Evolutionary conservation across 306 rosid species (phyloP), one percentile per base, ranked within the genome.

Genomic region (Cajanus cajan): DNA sequence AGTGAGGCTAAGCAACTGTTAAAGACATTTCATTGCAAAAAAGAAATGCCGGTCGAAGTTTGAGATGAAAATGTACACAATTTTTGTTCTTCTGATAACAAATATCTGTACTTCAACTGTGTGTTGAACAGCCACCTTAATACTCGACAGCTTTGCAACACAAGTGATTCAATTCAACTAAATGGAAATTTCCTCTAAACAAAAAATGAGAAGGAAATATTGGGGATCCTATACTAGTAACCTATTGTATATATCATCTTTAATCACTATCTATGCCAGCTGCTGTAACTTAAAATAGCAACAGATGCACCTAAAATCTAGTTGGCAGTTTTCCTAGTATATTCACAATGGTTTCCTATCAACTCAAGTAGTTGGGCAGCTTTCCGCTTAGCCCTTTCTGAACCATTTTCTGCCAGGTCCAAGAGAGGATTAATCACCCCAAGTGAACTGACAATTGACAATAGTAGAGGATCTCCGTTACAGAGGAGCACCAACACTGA

Each of bases 401-500:
- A 84, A 61, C 98, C 98, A 78, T 83, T 90, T 71, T 74, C 84
- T 3, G 84, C 84, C 71, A 91, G 84, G 36, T 91, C 90, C 78
- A 81, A 24, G 24, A 94, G 85, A 19, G 88, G 78, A 76, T 41
- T 57, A 63, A 86, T 52, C 85, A 84, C 91, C 54, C 91, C 89
- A 14, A 70, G 89, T 50, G 88, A 88, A 58, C 59, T 85, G 54
- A 90, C 91, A 78, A 68, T 78, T 9, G 83, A 79, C 16, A 86
- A 52, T 71, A 82, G 65, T 24, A 72, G 87, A 18, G 88, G 90
- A 79, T 91, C 92, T 59, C 87, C 88, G 1, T 78, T 57, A 45
- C 98, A 94, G n/a, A 94, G 91, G 78, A 85, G 89, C 66, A 90
- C 85, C 40, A 94, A 81, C 81, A 94, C 96, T 1, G 98, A 90